phyloP scores from a whole-genome alignment of 2,329 filamentous ascomycete species.

The Macrophomina phaseolina region DNA sequence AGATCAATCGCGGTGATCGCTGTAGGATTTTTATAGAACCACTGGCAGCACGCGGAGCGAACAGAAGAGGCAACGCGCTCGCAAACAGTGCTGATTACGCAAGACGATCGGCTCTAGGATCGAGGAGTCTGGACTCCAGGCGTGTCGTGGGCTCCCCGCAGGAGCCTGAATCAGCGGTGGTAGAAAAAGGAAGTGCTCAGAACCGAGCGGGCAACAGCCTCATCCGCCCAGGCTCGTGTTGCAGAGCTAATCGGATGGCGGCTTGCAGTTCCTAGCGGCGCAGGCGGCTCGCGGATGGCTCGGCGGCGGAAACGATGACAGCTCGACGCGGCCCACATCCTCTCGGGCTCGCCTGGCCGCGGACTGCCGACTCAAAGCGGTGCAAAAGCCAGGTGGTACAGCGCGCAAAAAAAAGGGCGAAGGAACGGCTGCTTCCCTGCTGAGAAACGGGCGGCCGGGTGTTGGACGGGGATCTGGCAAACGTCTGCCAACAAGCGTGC shows the following conservation, averaged over 20 bases:
- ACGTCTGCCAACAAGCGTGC: conserved; percentile 2
- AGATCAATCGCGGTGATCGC: conserved; percentile 7
- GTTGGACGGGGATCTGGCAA: not conserved
- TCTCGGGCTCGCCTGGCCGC: conserved; percentile 6
- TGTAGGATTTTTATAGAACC: conserved; percentile 20
- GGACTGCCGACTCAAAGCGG: not conserved
- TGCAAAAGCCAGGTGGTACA: not conserved
- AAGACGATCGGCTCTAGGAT: conserved; percentile 22
- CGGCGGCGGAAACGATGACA: conserved; percentile 7
- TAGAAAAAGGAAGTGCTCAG: not conserved
- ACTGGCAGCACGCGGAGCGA: not conserved
- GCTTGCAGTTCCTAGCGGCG: not conserved
- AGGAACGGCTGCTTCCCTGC: conserved; percentile 12
- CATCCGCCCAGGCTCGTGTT: conserved; percentile 14
- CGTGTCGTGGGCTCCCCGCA: conserved; percentile 10
- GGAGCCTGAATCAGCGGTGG: conserved; percentile 15
- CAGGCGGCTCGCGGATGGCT: conserved; percentile 21
- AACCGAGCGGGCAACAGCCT: conserved; percentile 6
- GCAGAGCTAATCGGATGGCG: conserved; percentile 1
- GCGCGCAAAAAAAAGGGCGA: not conserved
- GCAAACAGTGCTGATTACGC: conserved; percentile 14
- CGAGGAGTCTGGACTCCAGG: conserved; percentile 16
- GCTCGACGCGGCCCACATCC: conserved; percentile 7
- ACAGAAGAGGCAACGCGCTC: conserved; percentile 8
- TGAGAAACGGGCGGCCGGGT: conserved; percentile 9